Evolutionary conservation across 352 stramenopile species (phyloP).

Genomic region (Phytopythium kandeliae): DNA sequence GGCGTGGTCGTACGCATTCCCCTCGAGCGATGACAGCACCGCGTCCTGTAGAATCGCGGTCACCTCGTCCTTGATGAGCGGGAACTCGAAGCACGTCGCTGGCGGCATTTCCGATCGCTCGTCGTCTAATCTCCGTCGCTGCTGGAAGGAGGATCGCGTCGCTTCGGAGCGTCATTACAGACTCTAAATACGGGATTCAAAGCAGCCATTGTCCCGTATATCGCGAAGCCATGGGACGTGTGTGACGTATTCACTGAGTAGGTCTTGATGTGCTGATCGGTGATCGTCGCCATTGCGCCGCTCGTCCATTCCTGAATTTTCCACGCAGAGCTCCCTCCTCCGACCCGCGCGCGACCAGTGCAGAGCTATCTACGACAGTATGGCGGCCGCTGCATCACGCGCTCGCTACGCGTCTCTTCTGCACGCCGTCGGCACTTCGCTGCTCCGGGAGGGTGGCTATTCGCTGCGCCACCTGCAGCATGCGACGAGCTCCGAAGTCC

Average conservation of each 20-base stretch:
- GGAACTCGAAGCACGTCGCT: slow-evolving; percentile 63
- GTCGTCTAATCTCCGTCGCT: too few species aligned
- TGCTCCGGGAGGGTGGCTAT: slow-evolving; percentile 33
- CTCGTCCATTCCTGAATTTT: slow-evolving; percentile 1
- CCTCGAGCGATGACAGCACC: slow-evolving; percentile 63
- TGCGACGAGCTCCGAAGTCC: slow-evolving; percentile 28
- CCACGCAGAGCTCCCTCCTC: too few species aligned
- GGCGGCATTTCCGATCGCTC: slow-evolving; percentile 24
- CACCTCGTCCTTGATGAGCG: slow-evolving; percentile 66
- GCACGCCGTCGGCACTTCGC: slow-evolving; percentile 16
- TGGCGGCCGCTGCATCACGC: background rate
- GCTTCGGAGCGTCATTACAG: too few species aligned
- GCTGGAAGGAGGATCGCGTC: too few species aligned
- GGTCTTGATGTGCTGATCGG: too few species aligned
- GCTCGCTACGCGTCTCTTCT: slow-evolving; percentile 29
- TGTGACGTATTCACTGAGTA: too few species aligned
- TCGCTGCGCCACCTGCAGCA: slow-evolving; percentile 30
- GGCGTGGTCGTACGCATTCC: slow-evolving; percentile 70
- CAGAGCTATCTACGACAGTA: too few species aligned
- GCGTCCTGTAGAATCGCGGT: slow-evolving; percentile 69
- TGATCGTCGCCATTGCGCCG: background rate
- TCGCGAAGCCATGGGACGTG: too few species aligned
- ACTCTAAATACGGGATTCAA: too few species aligned
- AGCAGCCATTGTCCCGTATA: too few species aligned
- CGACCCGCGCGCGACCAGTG: too few species aligned